Conservation (phyloP, 176 grass and related monocot species). For the Elymus sibiricus region DNA sequence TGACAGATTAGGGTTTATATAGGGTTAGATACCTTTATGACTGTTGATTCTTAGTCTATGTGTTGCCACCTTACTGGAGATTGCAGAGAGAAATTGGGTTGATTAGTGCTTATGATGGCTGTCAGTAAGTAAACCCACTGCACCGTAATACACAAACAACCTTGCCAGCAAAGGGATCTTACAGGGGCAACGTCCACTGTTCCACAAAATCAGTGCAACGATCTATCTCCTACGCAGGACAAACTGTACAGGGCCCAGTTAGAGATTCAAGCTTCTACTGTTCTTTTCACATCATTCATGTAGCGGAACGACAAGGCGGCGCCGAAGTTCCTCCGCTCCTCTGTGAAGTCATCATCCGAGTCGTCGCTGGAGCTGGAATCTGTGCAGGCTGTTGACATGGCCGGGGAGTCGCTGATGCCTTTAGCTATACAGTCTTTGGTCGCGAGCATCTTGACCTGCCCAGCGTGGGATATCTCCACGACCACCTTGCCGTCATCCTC, state of each 20-base stretch:
- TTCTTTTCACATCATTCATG: slow-evolving; percentile 30
- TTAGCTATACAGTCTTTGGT: slow-evolving; percentile 63
- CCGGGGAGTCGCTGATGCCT: slow-evolving; percentile 36
- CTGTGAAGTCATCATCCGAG: slow-evolving; percentile 34
- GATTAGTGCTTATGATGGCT: background rate
- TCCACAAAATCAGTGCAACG: slow-evolving; percentile 15
- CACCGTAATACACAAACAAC: background rate
- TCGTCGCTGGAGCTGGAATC: slow-evolving; percentile 38
- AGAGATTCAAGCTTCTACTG: slow-evolving; percentile 24
- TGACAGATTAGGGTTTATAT: background rate
- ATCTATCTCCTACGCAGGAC: slow-evolving; percentile 31
- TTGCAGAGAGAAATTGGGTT: background rate
- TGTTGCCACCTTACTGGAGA: background rate
- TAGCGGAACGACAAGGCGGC: slow-evolving; percentile 50
- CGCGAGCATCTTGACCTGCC: slow-evolving; percentile 81
- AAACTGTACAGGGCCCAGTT: slow-evolving; percentile 31
- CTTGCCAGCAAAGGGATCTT: slow-evolving; percentile 29
- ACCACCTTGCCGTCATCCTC: slow-evolving; percentile 75
- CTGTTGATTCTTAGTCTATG: background rate
- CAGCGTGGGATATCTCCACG: slow-evolving; percentile 76
- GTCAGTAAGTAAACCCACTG: background rate
- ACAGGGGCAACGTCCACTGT: background rate
- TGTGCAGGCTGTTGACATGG: slow-evolving; percentile 16
- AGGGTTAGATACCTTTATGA: background rate
- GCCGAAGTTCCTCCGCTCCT: slow-evolving; percentile 44